Conservation (phyloP, 306 rosid species). For the Dryas drummondii region DNA sequence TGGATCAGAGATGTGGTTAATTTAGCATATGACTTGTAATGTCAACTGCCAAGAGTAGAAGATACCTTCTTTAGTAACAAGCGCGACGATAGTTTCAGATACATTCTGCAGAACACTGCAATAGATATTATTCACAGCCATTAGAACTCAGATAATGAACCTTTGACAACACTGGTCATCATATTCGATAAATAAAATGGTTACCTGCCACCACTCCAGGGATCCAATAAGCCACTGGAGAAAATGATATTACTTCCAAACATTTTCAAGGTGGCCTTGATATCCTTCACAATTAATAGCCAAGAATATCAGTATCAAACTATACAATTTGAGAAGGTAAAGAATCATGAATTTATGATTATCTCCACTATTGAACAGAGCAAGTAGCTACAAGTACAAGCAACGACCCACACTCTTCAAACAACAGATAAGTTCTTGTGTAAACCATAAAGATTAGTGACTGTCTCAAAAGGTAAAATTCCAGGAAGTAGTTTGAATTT, state of each 20-base stretch:
- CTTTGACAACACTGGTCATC: constrained; percentile 6
- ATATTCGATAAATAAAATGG: constrained; percentile 14
- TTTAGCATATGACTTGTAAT: neutral
- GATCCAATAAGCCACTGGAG: constrained; percentile 85
- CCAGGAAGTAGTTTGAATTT: neutral
- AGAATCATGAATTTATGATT: neutral
- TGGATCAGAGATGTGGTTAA: constrained; percentile 2
- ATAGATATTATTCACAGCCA: constrained; percentile 25
- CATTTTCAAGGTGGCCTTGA: constrained; percentile 45
- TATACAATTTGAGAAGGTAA: constrained; percentile 6
- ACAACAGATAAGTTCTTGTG: neutral
- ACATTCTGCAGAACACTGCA: constrained; percentile 73
- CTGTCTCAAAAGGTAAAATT: neutral
- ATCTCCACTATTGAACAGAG: neutral
- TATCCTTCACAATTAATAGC: constrained; percentile 44
- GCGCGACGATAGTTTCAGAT: constrained; percentile 70
- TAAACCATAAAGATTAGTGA: neutral
- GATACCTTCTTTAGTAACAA: constrained; percentile 72
- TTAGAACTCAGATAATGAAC: neutral
- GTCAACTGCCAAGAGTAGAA: constrained; percentile 18
- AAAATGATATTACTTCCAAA: constrained; percentile 85
- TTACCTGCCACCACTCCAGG: constrained; percentile 96
- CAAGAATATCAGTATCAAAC: constrained; percentile 14
- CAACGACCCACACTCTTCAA: neutral
- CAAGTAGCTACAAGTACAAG: neutral